Conservation (phyloP, 345 rosid species). For the Camelina sativa region DNA sequence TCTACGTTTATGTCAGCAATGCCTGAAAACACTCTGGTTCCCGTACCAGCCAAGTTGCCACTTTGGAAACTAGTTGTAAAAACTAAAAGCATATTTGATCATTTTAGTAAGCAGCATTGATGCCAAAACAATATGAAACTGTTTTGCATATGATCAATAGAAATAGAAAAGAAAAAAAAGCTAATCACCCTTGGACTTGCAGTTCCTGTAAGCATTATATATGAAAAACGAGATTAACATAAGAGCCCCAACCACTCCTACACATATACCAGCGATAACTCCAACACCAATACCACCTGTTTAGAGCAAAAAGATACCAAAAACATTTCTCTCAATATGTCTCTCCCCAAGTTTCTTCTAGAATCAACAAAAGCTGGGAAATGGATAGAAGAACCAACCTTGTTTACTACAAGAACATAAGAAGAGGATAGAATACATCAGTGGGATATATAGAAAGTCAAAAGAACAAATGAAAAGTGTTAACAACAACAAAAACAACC, state of each 20-base stretch:
- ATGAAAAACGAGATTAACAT: constrained; percentile 50
- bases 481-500: constrained; percentile 43
- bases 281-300: constrained; percentile 66
- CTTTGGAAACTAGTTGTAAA: constrained; percentile 42
- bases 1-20: constrained; percentile 74
- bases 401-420: constrained; percentile 61
- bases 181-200: constrained; percentile 46
- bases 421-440: background rate
- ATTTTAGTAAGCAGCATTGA: background rate
- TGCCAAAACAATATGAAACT: background rate
- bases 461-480: too few species aligned
- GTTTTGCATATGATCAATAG: constrained; percentile 47
- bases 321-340: too few species aligned
- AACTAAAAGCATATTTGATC: constrained; percentile 36
- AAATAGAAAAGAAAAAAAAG: constrained; percentile 29
- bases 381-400: constrained; percentile 42
- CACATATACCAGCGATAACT: constrained; percentile 64
- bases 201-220: constrained; percentile 58
- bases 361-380: too few species aligned
- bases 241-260: constrained; percentile 53
- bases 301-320: background rate
- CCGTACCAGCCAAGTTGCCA: constrained; percentile 34
- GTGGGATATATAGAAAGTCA: background rate
- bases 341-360: constrained; percentile 7
- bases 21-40: constrained; percentile 50